These are phyloP conservation scores for Nicotiana tomentosiformis DNA, from an alignment of 257 asterid genomes.

Conservation along the genomic window DNA sequence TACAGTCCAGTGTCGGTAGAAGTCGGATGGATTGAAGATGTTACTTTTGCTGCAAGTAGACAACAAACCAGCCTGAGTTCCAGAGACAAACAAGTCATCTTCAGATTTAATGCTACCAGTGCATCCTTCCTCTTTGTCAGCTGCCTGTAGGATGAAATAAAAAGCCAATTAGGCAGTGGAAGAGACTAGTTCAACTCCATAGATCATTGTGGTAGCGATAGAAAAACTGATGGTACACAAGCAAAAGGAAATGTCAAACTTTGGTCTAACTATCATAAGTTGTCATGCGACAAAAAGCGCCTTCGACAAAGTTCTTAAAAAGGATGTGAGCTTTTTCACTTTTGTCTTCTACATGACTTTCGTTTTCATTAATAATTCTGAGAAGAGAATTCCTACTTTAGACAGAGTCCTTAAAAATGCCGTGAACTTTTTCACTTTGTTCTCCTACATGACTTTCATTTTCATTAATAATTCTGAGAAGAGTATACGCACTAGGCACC, in stretches of 20 bases:
- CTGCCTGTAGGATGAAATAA: conserved; percentile 44
- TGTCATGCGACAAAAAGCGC: background rate
- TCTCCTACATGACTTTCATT: background rate
- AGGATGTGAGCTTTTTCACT: background rate
- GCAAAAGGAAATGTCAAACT: background rate
- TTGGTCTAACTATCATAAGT: background rate
- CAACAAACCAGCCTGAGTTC: conserved; percentile 48
- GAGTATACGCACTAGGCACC: background rate
- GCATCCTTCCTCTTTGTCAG: conserved; percentile 51
- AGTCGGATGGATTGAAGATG: conserved; percentile 50
- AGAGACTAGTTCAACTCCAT: background rate
- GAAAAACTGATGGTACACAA: background rate
- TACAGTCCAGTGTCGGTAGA: conserved; percentile 54
- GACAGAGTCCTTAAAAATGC: background rate
- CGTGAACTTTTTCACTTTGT: background rate
- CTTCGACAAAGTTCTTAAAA: background rate
- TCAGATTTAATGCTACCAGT: conserved; percentile 65
- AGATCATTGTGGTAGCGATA: background rate
- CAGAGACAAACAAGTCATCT: conserved; percentile 56
- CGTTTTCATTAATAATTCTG: background rate
- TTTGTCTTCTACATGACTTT: background rate
- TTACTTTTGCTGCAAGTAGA: conserved; percentile 22
- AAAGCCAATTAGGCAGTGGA: background rate
- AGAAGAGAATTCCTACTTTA: background rate
- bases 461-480: background rate